Percentiles rank a stretch among this genome's conserved stretches.
Evolutionary conservation across 1,284 basidiomycete genomes (phyloP).

Genomic region (Irpex sp.): DNA sequence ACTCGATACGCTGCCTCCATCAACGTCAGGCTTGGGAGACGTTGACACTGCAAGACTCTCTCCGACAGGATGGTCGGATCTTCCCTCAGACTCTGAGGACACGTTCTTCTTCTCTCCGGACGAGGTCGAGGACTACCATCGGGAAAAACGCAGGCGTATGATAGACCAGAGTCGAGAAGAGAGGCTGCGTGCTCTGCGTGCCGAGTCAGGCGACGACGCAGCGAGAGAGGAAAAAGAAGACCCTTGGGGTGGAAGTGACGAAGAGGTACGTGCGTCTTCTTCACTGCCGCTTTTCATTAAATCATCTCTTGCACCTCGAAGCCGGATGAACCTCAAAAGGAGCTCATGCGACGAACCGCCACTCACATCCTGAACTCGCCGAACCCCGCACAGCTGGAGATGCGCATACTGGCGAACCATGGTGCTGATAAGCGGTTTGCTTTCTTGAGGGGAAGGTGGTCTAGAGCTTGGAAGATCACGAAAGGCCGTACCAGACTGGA

Average conservation of each 20-base stretch:
- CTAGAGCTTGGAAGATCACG: slow-evolving; percentile 51
- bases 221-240: slow-evolving; percentile 34
- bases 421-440: slow-evolving; percentile 68
- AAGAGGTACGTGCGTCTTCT: slow-evolving; percentile 48
- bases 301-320: slow-evolving; percentile 24
- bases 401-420: slow-evolving; percentile 86
- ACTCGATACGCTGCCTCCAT: slow-evolving; percentile 44
- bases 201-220: slow-evolving; percentile 35
- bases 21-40: background rate
- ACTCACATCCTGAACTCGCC: slow-evolving; percentile 61
- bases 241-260: slow-evolving; percentile 67
- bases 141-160: slow-evolving; percentile 59
- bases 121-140: slow-evolving; percentile 63
- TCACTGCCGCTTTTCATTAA: background rate
- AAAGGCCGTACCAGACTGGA: slow-evolving; percentile 40
- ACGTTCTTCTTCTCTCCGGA: slow-evolving; percentile 69
- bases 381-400: slow-evolving; percentile 76
- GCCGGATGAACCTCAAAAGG: slow-evolving; percentile 63
- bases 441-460: slow-evolving; percentile 77
- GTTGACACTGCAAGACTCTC: slow-evolving; percentile 30
- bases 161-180: slow-evolving; percentile 61
- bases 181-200: slow-evolving; percentile 54
- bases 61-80: slow-evolving; percentile 72
- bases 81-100: slow-evolving; percentile 81
- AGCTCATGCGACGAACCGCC: slow-evolving; percentile 77